Conservation (phyloP, 441 rosid species). For the Sinapis alba region DNA sequence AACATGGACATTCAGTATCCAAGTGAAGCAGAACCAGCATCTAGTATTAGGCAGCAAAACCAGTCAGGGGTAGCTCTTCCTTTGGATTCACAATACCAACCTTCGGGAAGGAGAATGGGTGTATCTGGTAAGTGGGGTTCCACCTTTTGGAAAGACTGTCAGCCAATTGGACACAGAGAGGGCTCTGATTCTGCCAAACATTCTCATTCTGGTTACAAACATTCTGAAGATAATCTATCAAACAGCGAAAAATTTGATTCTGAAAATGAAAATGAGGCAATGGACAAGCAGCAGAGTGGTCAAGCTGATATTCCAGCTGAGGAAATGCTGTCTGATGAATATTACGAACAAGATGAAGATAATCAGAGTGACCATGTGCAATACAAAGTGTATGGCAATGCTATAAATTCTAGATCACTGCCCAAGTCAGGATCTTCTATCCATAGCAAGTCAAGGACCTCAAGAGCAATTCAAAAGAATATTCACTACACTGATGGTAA, state of each 20-base stretch:
- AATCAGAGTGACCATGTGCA: conserved; percentile 79
- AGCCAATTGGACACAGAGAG: conserved; percentile 69
- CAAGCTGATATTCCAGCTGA: conserved; percentile 91
- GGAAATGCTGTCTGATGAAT: conserved; percentile 99
- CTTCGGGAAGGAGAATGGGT: conserved; percentile 71
- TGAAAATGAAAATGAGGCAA: conserved; percentile 67
- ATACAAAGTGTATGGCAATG: conserved; percentile 58
- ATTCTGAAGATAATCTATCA: conserved; percentile 59
- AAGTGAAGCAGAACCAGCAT: conserved; percentile 70
- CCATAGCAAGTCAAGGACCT: conserved; percentile 54
- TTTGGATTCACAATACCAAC: conserved; percentile 54
- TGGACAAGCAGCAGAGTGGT: conserved; percentile 57
- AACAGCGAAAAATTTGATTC: conserved; percentile 63
- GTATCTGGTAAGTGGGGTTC: conserved; percentile 92
- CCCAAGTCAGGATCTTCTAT: conserved; percentile 52
- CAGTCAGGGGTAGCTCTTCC: conserved; percentile 42
- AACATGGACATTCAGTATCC: conserved; percentile 72
- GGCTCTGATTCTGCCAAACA: conserved; percentile 78
- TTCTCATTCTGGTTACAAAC: conserved; percentile 60
- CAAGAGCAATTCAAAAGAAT: conserved; percentile 49
- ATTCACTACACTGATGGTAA: conserved; percentile 43
- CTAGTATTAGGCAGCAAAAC: conserved; percentile 51
- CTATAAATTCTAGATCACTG: conserved; percentile 58
- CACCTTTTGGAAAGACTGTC: conserved; percentile 96
- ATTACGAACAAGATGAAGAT: conserved; percentile 99